phyloP scores from a whole-genome alignment of 2,329 filamentous ascomycete genomes.

The Cladosporium velox region DNA sequence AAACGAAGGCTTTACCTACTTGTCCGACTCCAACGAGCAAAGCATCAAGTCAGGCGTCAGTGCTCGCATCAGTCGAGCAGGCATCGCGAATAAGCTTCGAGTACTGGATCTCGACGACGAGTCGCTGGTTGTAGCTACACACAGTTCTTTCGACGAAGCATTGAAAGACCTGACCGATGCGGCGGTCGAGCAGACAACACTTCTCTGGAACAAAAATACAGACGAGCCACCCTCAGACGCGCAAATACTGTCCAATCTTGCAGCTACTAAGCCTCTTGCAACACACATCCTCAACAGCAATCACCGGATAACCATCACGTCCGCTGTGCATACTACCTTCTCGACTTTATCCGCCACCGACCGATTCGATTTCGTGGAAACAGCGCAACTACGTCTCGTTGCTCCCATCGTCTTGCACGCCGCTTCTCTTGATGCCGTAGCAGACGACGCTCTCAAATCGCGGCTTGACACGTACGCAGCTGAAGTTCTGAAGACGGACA shows the following conservation, averaged over 20 bases:
- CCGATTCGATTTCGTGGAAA: slow-evolving; percentile 25
- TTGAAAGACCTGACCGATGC: slow-evolving; percentile 14
- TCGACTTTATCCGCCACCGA: slow-evolving; percentile 17
- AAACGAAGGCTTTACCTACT: slow-evolving; percentile 14
- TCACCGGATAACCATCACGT: slow-evolving; percentile 24
- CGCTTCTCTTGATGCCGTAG: slow-evolving; percentile 28
- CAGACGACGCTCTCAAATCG: slow-evolving; percentile 31
- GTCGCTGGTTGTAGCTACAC: slow-evolving; percentile 14
- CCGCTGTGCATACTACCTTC: slow-evolving; percentile 19
- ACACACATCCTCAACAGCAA: slow-evolving; percentile 25
- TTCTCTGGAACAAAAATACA: slow-evolving; percentile 16
- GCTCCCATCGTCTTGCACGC: slow-evolving; percentile 34
- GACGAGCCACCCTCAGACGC: slow-evolving; percentile 14
- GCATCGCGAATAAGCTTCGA: slow-evolving; percentile 9
- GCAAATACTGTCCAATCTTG: background rate
- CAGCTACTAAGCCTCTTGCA: slow-evolving; percentile 24
- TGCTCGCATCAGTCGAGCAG: slow-evolving; percentile 11
- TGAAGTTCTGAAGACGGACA: slow-evolving; percentile 31
- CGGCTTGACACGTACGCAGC: slow-evolving; percentile 32
- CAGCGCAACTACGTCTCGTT: slow-evolving; percentile 14
- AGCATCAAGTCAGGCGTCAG: slow-evolving; percentile 15
- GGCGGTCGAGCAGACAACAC: slow-evolving; percentile 12
- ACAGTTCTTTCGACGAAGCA: slow-evolving; percentile 7
- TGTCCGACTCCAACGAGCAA: slow-evolving; percentile 12
- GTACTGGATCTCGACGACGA: slow-evolving; percentile 17